Base-by-base conservation (phyloP, 768 basidiomycete genomes). In the Suillus luteus region DNA sequence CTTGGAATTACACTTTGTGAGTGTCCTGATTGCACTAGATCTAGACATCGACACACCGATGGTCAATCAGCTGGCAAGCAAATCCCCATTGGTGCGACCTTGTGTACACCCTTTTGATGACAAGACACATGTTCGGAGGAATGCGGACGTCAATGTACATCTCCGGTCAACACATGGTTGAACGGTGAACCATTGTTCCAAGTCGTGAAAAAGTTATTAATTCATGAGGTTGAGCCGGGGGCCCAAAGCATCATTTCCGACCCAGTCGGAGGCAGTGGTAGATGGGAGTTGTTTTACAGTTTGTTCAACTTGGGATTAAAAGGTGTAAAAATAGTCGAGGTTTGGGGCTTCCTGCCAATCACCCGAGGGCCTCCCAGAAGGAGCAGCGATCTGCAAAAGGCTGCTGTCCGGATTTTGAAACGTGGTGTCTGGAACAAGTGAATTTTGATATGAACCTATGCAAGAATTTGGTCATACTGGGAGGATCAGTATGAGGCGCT, bases 91-190 rank as follows among this genome's bases (percentile, higher is more conserved):
- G 24, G 41, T 27, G 38, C 40, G 27, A 5, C 40, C 57, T 58
- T 24, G 22, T 24, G n/a, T 8, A 37, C 35, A 15, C 35, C 35
- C 54, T 37, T 55, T 37, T 55, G n/a, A 54, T 54, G 52, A 33
- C 55, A 22, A 55, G 55, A 41, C 38, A 17, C 57, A 41, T 41
- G 40, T 58, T 58, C 15, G 57, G 57, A 17, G 4, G 57, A n/a
- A 57, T 27, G 55, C 55, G 38, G 55, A 41, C 27, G 11, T 17
- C 40, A 35, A 54, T 54, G n/a, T 35, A 19, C 52, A 35, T 41
- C 38, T 17, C 52, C 52, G 33, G 55, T 57, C 55, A 24, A 57
- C 55, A 40, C 55, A 27, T 40, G 55, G 55, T 9, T 40, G 38
- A 52, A 15, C 27, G 51, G 27, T 31, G 27, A 52, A 17, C 55